Conservation (phyloP, 805 yeast genomes). For the Metschnikowia reukaufii region DNA sequence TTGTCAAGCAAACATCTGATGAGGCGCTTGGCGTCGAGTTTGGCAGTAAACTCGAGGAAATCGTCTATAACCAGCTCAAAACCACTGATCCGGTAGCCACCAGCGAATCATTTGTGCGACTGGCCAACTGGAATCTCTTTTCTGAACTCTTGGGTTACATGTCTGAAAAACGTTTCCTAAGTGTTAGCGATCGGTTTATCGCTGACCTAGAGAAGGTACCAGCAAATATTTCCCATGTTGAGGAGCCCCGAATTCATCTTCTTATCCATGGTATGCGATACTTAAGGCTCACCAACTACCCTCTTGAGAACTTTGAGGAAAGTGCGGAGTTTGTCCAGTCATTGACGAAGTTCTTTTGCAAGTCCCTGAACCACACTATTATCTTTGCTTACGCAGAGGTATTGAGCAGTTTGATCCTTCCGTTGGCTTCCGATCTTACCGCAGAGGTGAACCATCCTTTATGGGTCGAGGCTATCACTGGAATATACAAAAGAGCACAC, state of each 20-base stretch:
- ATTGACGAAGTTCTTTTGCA: constrained; percentile 75
- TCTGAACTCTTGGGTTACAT: constrained; percentile 87
- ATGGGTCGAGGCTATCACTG: constrained; percentile 81
- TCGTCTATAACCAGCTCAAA: constrained; percentile 84
- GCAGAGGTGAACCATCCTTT: constrained; percentile 96
- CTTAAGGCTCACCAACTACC: constrained; percentile 73
- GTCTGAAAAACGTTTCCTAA: constrained; percentile 79
- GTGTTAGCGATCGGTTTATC: constrained; percentile 90
- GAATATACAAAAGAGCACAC: constrained; percentile 54
- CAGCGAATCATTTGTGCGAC: constrained; percentile 63
- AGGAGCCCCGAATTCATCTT: constrained; percentile 61
- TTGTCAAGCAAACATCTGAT: constrained; percentile 83
- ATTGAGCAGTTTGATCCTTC: constrained; percentile 67
- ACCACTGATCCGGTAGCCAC: constrained; percentile 81
- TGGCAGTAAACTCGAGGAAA: constrained; percentile 84
- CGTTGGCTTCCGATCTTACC: constrained; percentile 80
- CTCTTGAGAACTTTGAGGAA: constrained; percentile 88
- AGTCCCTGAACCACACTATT: constrained; percentile 63
- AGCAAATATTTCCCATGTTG: constrained; percentile 29
- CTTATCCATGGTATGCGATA: constrained; percentile 92
- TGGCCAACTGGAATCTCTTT: constrained; percentile 91
- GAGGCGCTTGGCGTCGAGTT: constrained; percentile 74
- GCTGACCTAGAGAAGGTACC: constrained; percentile 89
- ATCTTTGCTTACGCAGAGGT: constrained; percentile 84
- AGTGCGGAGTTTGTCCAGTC: constrained; percentile 88